Evolutionary conservation across 371 early-diverging fungal genomes (phyloP), one percentile per base, ranked within the genome.

Genomic region (Batkoa obscura): DNA sequence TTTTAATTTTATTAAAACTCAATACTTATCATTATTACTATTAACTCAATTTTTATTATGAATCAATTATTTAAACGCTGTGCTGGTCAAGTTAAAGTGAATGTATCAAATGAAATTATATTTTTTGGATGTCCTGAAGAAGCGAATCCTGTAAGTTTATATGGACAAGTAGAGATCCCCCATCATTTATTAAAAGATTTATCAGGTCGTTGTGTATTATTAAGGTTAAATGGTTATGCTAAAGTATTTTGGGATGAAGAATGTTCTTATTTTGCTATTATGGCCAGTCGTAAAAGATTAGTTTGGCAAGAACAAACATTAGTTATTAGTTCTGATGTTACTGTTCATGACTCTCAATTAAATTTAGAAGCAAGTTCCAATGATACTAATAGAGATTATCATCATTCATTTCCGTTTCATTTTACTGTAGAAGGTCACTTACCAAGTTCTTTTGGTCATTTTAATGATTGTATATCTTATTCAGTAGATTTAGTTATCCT

Each of bases 211-310:
- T 13, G 33, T 32, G 31, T 55, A 1, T 32, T 5, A 15, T 9
- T 55, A 3, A 42, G 55, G 5, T 42, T 33, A 2, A 33, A 43
- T 2, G 55, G 55, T 4, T 3, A 23, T 3, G 55, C 55, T n/a
- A 55, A 55, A 42, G 55, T 55, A 2, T 55, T 39, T 30, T 55
- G 55, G 55, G 55, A 55, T 13, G 55, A 55, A 33, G 55, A 55
- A 8, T 55, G 55, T 32, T 32, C 33, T 31, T 55, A 55, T 33
- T 55, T 55, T 33, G 45, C 45, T 33, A 43, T 55, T 6, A 39
- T 55, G 41, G 55, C 55, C 32, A 17, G 23, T 3, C 41, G 55
- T 1, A 55, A 55, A n/a, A 39, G 39, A 23, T 23, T 55, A 34
- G 3, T 55, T 3, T 55, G 5, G 3, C 32, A 42, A 8, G 55